Conservation (phyloP, 306 rosid species). For the Echinosophora koreensis region DNA sequence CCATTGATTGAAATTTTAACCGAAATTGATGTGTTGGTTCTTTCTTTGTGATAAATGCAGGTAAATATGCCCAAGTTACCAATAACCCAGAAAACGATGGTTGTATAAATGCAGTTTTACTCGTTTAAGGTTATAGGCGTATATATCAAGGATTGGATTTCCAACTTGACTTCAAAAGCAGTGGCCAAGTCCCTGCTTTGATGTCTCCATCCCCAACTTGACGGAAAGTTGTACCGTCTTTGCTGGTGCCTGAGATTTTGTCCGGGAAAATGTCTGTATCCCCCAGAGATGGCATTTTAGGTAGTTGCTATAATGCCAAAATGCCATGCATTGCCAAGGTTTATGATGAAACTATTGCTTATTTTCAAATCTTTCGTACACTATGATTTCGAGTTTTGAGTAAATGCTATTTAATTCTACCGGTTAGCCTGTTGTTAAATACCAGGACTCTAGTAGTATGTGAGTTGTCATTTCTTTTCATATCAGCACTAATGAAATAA, state of each 20-base stretch:
- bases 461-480: too few species aligned
- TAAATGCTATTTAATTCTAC: too few species aligned
- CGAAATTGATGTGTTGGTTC: conserved; percentile 12
- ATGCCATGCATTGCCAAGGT: too few species aligned
- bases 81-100: conserved; percentile 96
- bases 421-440: too few species aligned
- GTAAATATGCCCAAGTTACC: conserved; percentile 96
- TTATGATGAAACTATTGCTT: too few species aligned
- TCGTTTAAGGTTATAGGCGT: conserved; percentile 58
- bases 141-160: neutral
- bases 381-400: too few species aligned
- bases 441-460: too few species aligned
- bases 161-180: conserved; percentile 1
- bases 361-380: too few species aligned
- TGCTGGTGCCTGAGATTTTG: neutral
- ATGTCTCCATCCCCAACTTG: neutral
- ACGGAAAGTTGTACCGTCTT: neutral
- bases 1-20: neutral
- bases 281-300: too few species aligned
- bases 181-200: neutral
- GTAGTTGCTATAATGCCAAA: too few species aligned
- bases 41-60: conserved; percentile 53
- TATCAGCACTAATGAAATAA: too few species aligned
- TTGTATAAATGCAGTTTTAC: conserved; percentile 87
- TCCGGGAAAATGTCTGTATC: conserved; percentile 9